Base-by-base conservation (phyloP, 495 filamentous ascomycete species). In the Trichoderma virens region DNA sequence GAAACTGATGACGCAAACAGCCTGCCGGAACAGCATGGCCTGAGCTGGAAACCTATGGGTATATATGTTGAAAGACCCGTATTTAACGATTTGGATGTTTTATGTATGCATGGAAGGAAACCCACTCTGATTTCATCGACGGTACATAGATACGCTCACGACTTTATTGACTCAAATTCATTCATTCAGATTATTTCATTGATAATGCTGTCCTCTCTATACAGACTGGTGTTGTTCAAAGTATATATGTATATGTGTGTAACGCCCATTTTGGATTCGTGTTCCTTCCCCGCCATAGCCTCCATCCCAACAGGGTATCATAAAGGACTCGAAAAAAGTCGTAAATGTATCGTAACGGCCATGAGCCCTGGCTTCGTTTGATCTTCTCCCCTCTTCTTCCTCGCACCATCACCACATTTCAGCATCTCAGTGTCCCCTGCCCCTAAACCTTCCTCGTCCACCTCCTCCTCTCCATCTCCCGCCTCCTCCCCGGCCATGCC, bases 391-490 rank as follows among this genome's bases (percentile, higher is more conserved):
- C 6, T 5, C 2, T 25, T 25, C n/a, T n/a, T n/a, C n/a, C n/a
- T n/a, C n/a, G n/a, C n/a, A n/a, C 32, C 32, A 35, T 11, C 32
- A 35, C 41, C 13, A n/a, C n/a, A n/a, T n/a, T n/a, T 39, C 35
- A 30, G 16, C 35, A 39, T 35, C 27, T 61, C 31, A 62, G 23
- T 59, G 27, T 8, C 62, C 62, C 23, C 62, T 30, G 64, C 64
- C 39, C 64, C 64, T 34, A 64, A 30, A 68, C 69, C 28, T 62
- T 3, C 61, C 61, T 11, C 61, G 27, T 73, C 69, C 73, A 67
- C 61, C 73, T 60, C 75, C 74, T 64, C 68, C 68, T 70, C 73
- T 59, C 74, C 75, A 66, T 70, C 68, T 64, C 65, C 47, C 59
- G 72, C 74, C 64, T 73, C 70, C 62, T 75, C 77, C 67, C 11